Percentiles rank a stretch among this genome's conserved stretches.
These are phyloP conservation scores for Suhomyces sp. DNA, from an alignment of 805 yeast genomes.

Conservation along the genomic window DNA sequence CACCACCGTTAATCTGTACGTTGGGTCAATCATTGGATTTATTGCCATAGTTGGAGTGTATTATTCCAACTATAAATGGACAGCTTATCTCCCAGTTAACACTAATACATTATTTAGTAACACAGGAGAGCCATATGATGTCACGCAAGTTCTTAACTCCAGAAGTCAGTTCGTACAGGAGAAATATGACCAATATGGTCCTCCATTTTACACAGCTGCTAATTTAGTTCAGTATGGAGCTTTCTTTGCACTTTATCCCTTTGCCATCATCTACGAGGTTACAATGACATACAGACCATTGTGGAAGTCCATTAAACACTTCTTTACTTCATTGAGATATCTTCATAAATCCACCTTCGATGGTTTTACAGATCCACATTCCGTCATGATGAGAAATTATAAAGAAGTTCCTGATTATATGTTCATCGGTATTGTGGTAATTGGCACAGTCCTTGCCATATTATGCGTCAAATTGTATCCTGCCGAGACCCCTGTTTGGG, in stretches of 20 bases:
- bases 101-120: slow-evolving; percentile 17
- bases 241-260: slow-evolving; percentile 21
- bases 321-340: slow-evolving; percentile 6
- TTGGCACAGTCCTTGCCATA: slow-evolving; percentile 31
- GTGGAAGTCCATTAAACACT: slow-evolving; percentile 1
- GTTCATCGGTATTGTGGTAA: slow-evolving; percentile 21
- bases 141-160: slow-evolving; percentile 11
- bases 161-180: slow-evolving; percentile 11
- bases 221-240: slow-evolving; percentile 16
- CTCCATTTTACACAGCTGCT: slow-evolving; percentile 19
- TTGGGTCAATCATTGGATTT: slow-evolving; percentile 13
- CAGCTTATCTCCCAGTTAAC: slow-evolving; percentile 18
- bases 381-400: slow-evolving; percentile 31
- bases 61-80: slow-evolving; percentile 18
- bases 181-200: slow-evolving; percentile 15
- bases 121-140: slow-evolving; percentile 16
- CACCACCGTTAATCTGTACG: slow-evolving; percentile 18
- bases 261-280: slow-evolving; percentile 14
- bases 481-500: slow-evolving; percentile 36
- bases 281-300: slow-evolving; percentile 4
- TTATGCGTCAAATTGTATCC: slow-evolving; percentile 30
- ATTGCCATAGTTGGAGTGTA: slow-evolving; percentile 16
- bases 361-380: slow-evolving; percentile 32
- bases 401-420: slow-evolving; percentile 37
- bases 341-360: slow-evolving; percentile 24